Conservation (phyloP, 2,329 filamentous ascomycete species). For the Clarireedia hainanense region DNA sequence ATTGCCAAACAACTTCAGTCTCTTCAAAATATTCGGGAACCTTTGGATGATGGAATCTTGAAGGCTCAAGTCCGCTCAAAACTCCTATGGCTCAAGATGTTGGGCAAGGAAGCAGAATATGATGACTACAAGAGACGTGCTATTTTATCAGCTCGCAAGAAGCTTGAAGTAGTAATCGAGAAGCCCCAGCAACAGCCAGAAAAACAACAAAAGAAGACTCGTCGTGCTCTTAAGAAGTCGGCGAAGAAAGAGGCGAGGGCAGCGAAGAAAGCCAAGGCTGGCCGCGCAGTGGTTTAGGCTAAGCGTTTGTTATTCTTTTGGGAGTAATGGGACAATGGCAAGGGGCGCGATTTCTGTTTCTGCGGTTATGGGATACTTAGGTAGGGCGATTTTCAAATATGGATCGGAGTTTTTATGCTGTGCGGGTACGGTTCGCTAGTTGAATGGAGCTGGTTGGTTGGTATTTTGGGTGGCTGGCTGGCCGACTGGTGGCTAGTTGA, state of each 20-base stretch:
- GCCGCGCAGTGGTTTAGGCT: not conserved
- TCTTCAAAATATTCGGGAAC: slow-evolving; percentile 33
- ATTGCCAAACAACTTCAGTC: slow-evolving; percentile 29
- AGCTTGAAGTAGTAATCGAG: not conserved
- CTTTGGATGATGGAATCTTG: slow-evolving; percentile 39
- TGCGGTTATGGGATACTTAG: not conserved
- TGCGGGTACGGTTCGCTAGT: too few species aligned
- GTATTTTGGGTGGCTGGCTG: too few species aligned
- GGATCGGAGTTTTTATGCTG: not conserved
- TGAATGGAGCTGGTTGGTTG: too few species aligned
- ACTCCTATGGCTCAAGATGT: slow-evolving; percentile 48
- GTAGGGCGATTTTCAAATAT: not conserved
- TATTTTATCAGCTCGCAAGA: slow-evolving; percentile 21
- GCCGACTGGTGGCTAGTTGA: too few species aligned
- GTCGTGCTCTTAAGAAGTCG: not conserved
- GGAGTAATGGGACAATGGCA: not conserved
- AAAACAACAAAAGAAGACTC: not conserved
- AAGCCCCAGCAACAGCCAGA: not conserved
- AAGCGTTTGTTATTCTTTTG: slow-evolving; percentile 2
- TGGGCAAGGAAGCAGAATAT: slow-evolving; percentile 41
- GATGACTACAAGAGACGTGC: slow-evolving; percentile 42
- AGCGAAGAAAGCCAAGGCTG: slow-evolving; percentile 2
- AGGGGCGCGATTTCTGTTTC: not conserved
- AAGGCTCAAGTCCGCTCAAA: slow-evolving; percentile 48
- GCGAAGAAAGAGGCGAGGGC: slow-evolving; percentile 3